A percentile compares a stretch with the other conserved stretches of the same genome.
Evolutionary conservation across 2,329 filamentous ascomycete genomes (phyloP).

Genomic region (Penicillium thymicola): DNA sequence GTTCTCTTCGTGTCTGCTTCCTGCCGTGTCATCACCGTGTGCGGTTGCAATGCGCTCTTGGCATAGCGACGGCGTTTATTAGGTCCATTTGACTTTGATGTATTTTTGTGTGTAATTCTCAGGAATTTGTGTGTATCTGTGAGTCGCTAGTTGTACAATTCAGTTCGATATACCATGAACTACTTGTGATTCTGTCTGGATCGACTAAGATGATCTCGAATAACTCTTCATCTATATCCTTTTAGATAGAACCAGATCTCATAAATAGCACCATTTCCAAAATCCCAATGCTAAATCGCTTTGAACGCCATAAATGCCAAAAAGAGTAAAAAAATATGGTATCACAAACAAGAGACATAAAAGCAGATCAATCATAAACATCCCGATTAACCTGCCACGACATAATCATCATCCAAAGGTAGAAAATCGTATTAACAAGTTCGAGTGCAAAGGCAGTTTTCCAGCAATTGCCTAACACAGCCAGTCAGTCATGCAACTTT

Average conservation of each 20-base stretch:
- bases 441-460: conserved; percentile 62
- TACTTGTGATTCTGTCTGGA: neutral
- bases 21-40: conserved; percentile 4
- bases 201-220: neutral
- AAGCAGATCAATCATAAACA: conserved; percentile 22
- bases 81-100: conserved; percentile 4
- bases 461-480: conserved; percentile 55
- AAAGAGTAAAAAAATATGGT: conserved; percentile 3
- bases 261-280: neutral
- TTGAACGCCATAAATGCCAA: conserved; percentile 8
- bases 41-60: conserved; percentile 28
- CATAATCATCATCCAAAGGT: conserved; percentile 65
- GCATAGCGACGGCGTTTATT: conserved; percentile 33
- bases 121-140: conserved; percentile 4
- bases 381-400: conserved; percentile 52
- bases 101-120: neutral
- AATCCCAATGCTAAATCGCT: neutral
- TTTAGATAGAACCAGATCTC: neutral
- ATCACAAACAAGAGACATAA: conserved; percentile 3
- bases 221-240: neutral
- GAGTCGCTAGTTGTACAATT: neutral
- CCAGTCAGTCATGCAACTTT: conserved; percentile 13
- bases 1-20: conserved; percentile 2
- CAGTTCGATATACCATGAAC: neutral
- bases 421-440: conserved; percentile 61